Conservation (phyloP, 805 yeast genomes). For the Vanderwaltozyma polyspora region DNA sequence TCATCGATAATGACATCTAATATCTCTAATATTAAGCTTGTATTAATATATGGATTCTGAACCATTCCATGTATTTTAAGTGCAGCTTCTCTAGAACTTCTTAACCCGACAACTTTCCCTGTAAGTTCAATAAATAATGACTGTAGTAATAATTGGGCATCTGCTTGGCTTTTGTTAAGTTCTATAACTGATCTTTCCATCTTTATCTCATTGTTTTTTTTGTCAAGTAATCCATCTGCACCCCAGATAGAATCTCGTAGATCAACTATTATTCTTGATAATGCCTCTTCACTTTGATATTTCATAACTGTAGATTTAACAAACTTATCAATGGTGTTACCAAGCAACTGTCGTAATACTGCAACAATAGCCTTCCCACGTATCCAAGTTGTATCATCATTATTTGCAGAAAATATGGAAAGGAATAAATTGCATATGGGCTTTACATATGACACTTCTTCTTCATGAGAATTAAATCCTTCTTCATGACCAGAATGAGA, state of each 20-base stretch:
- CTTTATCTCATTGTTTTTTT: conserved; percentile 11
- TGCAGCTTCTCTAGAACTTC: conserved; percentile 55
- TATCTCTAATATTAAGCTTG: conserved; percentile 47
- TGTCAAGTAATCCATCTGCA: conserved; percentile 39
- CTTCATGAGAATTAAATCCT: neutral
- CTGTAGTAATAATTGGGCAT: conserved; percentile 46
- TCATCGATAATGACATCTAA: conserved; percentile 47
- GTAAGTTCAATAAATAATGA: conserved; percentile 51
- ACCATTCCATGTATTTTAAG: conserved; percentile 48
- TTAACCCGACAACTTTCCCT: conserved; percentile 61
- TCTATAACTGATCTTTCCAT: conserved; percentile 37
- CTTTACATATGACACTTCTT: conserved; percentile 47
- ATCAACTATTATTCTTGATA: conserved; percentile 31
- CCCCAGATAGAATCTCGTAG: conserved; percentile 37
- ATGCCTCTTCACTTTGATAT: conserved; percentile 27
- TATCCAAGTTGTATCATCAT: conserved; percentile 56
- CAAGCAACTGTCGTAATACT: conserved; percentile 73
- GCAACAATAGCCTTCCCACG: conserved; percentile 76
- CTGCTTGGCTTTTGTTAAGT: conserved; percentile 41
- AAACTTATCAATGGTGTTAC: conserved; percentile 74
- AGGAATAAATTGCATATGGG: conserved; percentile 74
- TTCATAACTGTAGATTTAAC: conserved; percentile 32
- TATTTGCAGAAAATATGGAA: conserved; percentile 53
- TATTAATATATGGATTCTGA: conserved; percentile 63
- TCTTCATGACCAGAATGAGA: neutral